Evolutionary conservation across 225 moss, liverwort and hornwort genomes (phyloP), one percentile per base, ranked within the genome.

Genomic region (Neckera pumila): DNA sequence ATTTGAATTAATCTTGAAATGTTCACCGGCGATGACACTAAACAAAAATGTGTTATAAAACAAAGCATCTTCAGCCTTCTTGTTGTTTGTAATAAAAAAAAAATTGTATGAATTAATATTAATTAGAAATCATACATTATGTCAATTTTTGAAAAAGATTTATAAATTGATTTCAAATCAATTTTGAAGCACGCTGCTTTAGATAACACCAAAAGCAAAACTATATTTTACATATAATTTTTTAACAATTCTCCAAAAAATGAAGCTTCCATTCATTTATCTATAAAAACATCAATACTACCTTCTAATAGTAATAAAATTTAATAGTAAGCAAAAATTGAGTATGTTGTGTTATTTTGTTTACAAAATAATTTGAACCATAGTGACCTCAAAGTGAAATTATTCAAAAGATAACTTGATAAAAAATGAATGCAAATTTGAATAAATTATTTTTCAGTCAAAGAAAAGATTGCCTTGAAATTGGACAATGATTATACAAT

Each of bases 161-260:
- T 76, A 36, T 34, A 36, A 22, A 53, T 33, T 51, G 4, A 51
- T 76, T 51, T 21, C 34, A 53, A 53, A 51, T 21, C 8, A 76
- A 34, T 53, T 21, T 53, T 53, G 14, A 76, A 53, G 22, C 9
- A 18, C 2, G 0, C 1, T 22, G 21, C 5, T 34, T 34, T 14
- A 1, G 1, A 51, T 5, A 9, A 8, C 3, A 13, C 14, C 76
- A 76, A 22, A 34, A 76, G 0, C 3, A 3, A 8, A 51, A 13
- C 3, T 34, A 0, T 21, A 20, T 8, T 53, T 18, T 2, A 1
- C 3, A 6, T 2, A 51, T 4, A 31, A 31, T 0, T 30, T 49
- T 49, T 31, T 8, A 20, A 21, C 5, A 3, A 43, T 28, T 42
- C 14, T 26, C 26, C 10, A 51, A 13, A 13, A 0, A 6, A 0